phyloP scores from a whole-genome alignment of 495 filamentous ascomycete genomes.

The Thozetella sp. region DNA sequence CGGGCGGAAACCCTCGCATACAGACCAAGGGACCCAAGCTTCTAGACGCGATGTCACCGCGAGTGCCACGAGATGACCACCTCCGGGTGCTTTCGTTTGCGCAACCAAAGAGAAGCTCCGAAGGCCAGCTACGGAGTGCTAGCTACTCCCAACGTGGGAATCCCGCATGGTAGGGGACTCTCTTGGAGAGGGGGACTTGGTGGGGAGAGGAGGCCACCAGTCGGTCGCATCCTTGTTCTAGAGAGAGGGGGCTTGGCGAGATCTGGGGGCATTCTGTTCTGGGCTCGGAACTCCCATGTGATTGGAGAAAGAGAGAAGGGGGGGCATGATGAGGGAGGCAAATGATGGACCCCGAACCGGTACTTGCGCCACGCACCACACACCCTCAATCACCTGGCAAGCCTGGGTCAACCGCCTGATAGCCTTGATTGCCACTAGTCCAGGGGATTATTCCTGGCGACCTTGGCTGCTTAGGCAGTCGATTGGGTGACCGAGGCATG shows the following conservation, averaged over 20 bases:
- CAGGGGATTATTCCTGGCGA: background rate
- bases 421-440: background rate
- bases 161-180: too few species aligned
- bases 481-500: background rate
- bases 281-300: background rate
- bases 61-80: background rate
- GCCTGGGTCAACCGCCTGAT: background rate
- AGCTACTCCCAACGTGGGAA: background rate
- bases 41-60: background rate
- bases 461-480: too few species aligned
- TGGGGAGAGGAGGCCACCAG: background rate
- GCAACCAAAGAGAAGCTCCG: background rate
- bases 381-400: background rate
- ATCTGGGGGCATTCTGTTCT: background rate
- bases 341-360: constrained; percentile 3
- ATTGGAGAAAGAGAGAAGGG: constrained; percentile 9
- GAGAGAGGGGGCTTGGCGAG: background rate
- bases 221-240: background rate
- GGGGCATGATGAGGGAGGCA: constrained; percentile 3
- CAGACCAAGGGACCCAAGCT: background rate
- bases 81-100: background rate
- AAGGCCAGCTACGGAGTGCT: background rate
- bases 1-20: background rate
- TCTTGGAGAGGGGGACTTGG: too few species aligned
- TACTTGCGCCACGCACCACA: background rate